Evolutionary conservation across 352 stramenopile genomes (phyloP).

Genomic region (Globisporangium nunn): DNA sequence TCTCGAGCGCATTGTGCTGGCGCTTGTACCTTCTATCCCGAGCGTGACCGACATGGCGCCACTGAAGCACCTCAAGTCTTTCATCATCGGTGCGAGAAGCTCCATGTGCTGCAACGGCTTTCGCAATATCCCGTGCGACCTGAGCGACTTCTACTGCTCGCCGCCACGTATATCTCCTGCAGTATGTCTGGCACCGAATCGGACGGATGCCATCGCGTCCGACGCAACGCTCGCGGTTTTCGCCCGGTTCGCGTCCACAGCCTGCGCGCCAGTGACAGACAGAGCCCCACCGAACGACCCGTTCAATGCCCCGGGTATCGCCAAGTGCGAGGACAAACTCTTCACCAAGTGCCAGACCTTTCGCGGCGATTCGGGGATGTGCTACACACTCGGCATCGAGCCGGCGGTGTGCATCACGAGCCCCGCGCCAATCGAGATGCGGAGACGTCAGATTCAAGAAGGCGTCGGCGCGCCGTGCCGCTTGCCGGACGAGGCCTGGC

Average conservation of each 20-base stretch:
- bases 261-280: conserved; percentile 4
- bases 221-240: conserved; percentile 14
- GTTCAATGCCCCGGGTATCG: neutral
- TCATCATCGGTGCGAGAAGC: conserved; percentile 13
- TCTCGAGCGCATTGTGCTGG: conserved; percentile 19
- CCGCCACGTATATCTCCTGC: neutral
- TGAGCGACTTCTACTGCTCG: conserved; percentile 10
- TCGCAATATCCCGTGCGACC: conserved; percentile 17
- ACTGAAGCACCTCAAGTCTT: conserved; percentile 3
- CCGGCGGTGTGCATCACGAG: conserved; percentile 5
- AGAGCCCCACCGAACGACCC: neutral
- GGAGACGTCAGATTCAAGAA: conserved; percentile 14
- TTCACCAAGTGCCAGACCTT: neutral
- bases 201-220: conserved; percentile 3
- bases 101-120: conserved; percentile 28
- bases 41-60: conserved; percentile 20
- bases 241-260: conserved; percentile 12
- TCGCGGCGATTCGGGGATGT: conserved; percentile 15
- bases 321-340: conserved; percentile 8
- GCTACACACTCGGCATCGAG: conserved; percentile 10
- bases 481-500: conserved; percentile 16
- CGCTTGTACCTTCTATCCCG: conserved; percentile 10
- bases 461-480: conserved; percentile 15
- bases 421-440: conserved; percentile 1
- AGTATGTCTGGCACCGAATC: neutral